Evolutionary conservation across 352 stramenopile genomes (phyloP).

Genomic region (Thraustotheca clavata): DNA sequence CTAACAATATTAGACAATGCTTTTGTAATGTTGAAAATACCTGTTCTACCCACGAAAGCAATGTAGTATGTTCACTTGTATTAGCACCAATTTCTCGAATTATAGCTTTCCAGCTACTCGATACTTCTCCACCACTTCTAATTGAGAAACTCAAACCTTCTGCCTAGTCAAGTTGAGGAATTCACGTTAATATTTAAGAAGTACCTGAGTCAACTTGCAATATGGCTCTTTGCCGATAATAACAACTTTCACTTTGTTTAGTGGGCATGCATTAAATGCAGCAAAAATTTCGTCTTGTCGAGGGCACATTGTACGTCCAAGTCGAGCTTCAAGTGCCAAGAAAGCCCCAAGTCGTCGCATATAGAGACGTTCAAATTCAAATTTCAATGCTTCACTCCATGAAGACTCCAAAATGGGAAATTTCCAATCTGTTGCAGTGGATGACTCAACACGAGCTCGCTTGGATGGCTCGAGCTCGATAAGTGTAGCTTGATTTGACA

Average conservation of each 20-base stretch:
- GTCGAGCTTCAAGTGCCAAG: not conserved
- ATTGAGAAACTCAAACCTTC: not conserved
- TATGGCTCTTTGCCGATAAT: not conserved
- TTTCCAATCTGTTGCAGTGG: not conserved
- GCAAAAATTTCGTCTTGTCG: not conserved
- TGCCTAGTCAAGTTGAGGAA: not conserved
- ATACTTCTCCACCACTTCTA: not conserved
- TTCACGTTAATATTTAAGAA: not conserved
- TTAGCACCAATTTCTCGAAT: not conserved
- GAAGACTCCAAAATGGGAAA: not conserved
- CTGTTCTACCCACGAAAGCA: not conserved
- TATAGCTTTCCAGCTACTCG: not conserved
- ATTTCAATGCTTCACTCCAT: not conserved
- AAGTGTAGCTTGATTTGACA: not conserved
- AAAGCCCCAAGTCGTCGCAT: not conserved
- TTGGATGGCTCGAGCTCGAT: too few species aligned
- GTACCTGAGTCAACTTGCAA: not conserved
- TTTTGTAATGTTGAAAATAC: not conserved
- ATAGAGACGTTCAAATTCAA: not conserved
- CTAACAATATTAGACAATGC: not conserved
- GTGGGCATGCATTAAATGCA: not conserved
- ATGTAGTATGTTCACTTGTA: not conserved
- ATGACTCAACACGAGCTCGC: not conserved
- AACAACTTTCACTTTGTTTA: not conserved
- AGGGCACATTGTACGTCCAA: not conserved